Evolutionary conservation across 306 rosid species (phyloP).

Genomic region (Potentilla sterilis): DNA sequence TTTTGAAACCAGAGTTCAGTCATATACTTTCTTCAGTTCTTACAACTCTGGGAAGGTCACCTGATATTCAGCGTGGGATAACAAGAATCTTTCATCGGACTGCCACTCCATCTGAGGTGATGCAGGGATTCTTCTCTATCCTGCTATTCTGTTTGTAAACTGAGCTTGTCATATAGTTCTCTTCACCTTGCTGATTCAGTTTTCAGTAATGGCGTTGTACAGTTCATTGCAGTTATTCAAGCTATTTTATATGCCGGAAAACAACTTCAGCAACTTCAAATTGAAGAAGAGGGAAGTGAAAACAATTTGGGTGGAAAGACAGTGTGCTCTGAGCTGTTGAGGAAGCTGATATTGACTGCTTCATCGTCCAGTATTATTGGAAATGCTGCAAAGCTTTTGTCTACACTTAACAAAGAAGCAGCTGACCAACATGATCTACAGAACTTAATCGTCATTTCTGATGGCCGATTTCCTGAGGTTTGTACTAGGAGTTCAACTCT

Average conservation of each 20-base stretch:
- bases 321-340: slow-evolving; percentile 55
- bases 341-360: slow-evolving; percentile 64
- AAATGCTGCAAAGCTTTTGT: slow-evolving; percentile 74
- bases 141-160: not conserved
- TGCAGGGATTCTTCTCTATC: slow-evolving; percentile 17
- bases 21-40: slow-evolving; percentile 69
- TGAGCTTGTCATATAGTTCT: not conserved
- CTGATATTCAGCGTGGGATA: slow-evolving; percentile 90
- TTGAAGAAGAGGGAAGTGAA: slow-evolving; percentile 39
- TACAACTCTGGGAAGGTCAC: slow-evolving; percentile 61
- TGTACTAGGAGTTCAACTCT: slow-evolving; percentile 21
- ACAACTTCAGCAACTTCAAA: slow-evolving; percentile 72
- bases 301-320: slow-evolving; percentile 15
- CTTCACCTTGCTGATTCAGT: slow-evolving; percentile 6
- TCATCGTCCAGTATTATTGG: slow-evolving; percentile 62
- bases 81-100: slow-evolving; percentile 83
- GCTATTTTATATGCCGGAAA: slow-evolving; percentile 76
- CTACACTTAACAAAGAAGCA: slow-evolving; percentile 70
- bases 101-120: slow-evolving; percentile 87
- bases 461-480: slow-evolving; percentile 78
- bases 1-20: slow-evolving; percentile 46
- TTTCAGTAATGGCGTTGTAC: slow-evolving; percentile 26
- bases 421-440: slow-evolving; percentile 68
- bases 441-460: slow-evolving; percentile 54
- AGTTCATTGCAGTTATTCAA: slow-evolving; percentile 86